Percentiles rank a stretch among this genome's conserved stretches.
Evolutionary conservation across 169 alveolate genomes (phyloP).

Genomic region (Eimeria praecox): DNA sequence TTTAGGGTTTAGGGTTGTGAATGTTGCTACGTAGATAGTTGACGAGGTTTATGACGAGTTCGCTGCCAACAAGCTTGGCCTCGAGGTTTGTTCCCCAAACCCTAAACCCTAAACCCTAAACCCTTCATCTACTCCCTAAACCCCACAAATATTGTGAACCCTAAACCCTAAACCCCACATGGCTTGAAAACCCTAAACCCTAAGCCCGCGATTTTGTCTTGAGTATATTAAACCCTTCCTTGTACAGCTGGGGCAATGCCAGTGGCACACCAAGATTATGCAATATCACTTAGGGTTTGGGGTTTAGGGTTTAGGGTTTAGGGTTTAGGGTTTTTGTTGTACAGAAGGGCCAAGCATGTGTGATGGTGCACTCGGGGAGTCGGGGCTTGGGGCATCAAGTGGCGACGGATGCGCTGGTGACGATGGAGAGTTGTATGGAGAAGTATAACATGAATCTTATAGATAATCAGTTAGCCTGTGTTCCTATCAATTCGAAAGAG

Average conservation of each 20-base stretch:
- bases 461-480: constrained; percentile 94
- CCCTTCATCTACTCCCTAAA: not conserved
- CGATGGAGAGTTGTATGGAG: constrained; percentile 89
- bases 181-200: too few species aligned
- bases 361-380: constrained; percentile 94
- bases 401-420: constrained; percentile 93
- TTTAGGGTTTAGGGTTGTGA: constrained; percentile 34
- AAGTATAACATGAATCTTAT: constrained; percentile 85
- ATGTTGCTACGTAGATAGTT: constrained; percentile 84
- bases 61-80: constrained; percentile 93
- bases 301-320: constrained; percentile 44
- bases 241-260: too few species aligned
- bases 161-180: not conserved
- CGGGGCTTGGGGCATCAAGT: constrained; percentile 95
- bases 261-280: too few species aligned
- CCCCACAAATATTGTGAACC: not conserved
- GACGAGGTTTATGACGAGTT: constrained; percentile 91
- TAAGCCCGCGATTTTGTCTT: not conserved
- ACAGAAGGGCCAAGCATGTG: constrained; percentile 88
- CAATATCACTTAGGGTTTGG: not conserved
- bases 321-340: not conserved
- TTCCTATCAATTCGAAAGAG: constrained; percentile 87
- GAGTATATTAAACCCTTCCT: not conserved
- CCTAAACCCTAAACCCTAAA: constrained; percentile 30
- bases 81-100: constrained; percentile 79